Evolutionary conservation across 2,329 filamentous ascomycete species (phyloP), one percentile per base, ranked within the genome.

Genomic region (Alternaria gansuensis): DNA sequence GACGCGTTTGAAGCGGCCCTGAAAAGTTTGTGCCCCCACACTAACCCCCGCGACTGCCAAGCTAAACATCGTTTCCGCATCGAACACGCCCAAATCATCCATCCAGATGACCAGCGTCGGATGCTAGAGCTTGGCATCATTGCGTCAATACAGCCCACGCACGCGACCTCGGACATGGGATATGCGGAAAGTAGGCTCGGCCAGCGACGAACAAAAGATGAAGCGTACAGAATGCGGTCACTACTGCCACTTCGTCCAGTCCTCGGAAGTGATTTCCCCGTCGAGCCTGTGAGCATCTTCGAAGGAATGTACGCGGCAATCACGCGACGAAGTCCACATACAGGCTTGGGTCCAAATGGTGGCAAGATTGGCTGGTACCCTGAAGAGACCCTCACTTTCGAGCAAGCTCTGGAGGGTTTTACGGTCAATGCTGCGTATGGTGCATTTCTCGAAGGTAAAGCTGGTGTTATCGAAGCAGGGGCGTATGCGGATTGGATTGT

Each of bases 401-500:
- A 85, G 37, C 81, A 90, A 63, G 88, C 88, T 0, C 69, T 90
- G 37, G 76, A 80, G 29, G 88, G 88, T 0, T 90, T 90, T 66
- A 89, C 87, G 0, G 76, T 78, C 8, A 85, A 83, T 0, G 82
- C 85, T 3, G 87, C 87, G 1, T 82, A 84, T 64, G 87, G 82
- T 0, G 85, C 81, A 1, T 88, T 88, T 48, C 77, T 85, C 48
- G 86, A 89, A 44, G 83, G 81, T 0, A 82, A 80, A 63, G 84
- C 85, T 1, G 88, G 88, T 0, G 79, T 84, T 0, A 88, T 91
- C 29, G 75, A 80, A 53, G 74, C 80, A n/a, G 87, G 87, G 0
- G 85, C 84, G 1, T 86, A 85, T 71, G 89, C 88, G 0, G 89
- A 91, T 73, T 91, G 88, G 88, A 80, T 91, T 4, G 87, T 91